Base-by-base conservation (phyloP, 1,139 yeast genomes). In the Diutina pseudorugosa region DNA sequence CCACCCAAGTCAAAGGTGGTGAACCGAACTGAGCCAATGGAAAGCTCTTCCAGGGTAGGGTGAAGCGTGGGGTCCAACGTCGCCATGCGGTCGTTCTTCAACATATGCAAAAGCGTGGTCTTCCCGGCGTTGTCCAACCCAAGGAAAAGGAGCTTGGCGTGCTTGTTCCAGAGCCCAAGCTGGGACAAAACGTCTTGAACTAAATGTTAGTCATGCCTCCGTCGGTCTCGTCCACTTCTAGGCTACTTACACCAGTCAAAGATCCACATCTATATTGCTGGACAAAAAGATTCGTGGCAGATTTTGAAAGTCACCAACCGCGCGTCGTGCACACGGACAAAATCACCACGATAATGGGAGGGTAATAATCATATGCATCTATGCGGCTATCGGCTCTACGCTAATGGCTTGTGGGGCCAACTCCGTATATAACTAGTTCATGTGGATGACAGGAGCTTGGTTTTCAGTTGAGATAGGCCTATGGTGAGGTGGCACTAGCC, bases 81-180 rank as follows among this genome's bases (percentile, higher is more conserved):
- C 55, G 98, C 98, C 72, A 93, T 80, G 72, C 99, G 84, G 70
- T 93, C 99, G 67, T 93, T 94, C 76, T 86, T 93, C 68, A 93
- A 79, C 96, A 93, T 93, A 70, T 93, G 98, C 65, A 93, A 79
- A 62, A 93, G 77, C 45, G 99, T 93, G 54, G 98, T 93, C 70
- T 93, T 93, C 68, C 99, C 99, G 52, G 99, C 99, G 65, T 94
- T 94, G 71, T 93, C 99, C 61, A 93, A 82, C 56, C 99, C 99
- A 58, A 93, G 80, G 71, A 93, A 93, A 66, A 93, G 80, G 62
- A 93, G 78, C 73, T 93, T 93, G 65, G 98, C 99, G 68, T 91
- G 97, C 74, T 93, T 93, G 76, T 94, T 93, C 93, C 96, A 85
- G 65, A 93, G 80, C 57, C 98, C 98, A 60, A 93, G 80, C 52